Evolutionary conservation across 805 yeast genomes (phyloP).

Genomic region (Yamadazyma phyllophila): DNA sequence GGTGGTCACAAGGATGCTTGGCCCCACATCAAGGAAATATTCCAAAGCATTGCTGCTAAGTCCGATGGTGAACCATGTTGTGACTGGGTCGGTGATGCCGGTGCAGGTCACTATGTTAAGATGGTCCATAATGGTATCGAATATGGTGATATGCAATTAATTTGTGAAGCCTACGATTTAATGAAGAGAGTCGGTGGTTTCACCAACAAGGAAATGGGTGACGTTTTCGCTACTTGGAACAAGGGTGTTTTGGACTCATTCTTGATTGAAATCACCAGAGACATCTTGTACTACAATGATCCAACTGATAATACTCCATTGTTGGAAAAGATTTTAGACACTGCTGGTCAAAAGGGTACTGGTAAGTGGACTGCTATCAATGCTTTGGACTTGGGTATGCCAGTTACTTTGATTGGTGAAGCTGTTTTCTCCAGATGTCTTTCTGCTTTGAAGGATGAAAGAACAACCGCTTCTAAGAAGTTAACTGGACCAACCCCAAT

Average conservation of each 20-base stretch:
- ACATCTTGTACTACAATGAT: constrained; percentile 85
- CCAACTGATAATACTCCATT: constrained; percentile 83
- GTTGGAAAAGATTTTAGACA: constrained; percentile 93
- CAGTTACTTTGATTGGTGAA: constrained; percentile 97
- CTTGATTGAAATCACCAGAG: constrained; percentile 95
- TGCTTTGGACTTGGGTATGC: constrained; percentile 97
- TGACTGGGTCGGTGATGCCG: constrained; percentile 99
- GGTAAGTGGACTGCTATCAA: constrained; percentile 99
- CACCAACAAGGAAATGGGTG: constrained; percentile 87
- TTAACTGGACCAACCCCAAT: constrained; percentile 69
- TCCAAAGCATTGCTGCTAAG: constrained; percentile 95
- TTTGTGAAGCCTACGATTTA: constrained; percentile 95
- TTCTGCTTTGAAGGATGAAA: constrained; percentile 89
- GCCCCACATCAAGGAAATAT: constrained; percentile 96
- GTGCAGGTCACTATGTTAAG: constrained; percentile 98
- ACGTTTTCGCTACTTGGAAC: constrained; percentile 91
- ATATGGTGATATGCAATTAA: constrained; percentile 99
- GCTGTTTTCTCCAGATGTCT: constrained; percentile 97
- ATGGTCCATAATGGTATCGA: constrained; percentile 99
- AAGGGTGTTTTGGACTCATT: constrained; percentile 96
- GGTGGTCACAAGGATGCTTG: constrained; percentile 98
- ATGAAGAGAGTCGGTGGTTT: constrained; percentile 92
- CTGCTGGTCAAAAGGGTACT: constrained; percentile 99
- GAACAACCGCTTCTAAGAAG: constrained; percentile 77
- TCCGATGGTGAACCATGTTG: constrained; percentile 99